Percentiles rank a stretch among this genome's conserved stretches.
phyloP scores from a whole-genome alignment of 371 early-diverging fungal species.

The Lichtheimia hyalospora region DNA sequence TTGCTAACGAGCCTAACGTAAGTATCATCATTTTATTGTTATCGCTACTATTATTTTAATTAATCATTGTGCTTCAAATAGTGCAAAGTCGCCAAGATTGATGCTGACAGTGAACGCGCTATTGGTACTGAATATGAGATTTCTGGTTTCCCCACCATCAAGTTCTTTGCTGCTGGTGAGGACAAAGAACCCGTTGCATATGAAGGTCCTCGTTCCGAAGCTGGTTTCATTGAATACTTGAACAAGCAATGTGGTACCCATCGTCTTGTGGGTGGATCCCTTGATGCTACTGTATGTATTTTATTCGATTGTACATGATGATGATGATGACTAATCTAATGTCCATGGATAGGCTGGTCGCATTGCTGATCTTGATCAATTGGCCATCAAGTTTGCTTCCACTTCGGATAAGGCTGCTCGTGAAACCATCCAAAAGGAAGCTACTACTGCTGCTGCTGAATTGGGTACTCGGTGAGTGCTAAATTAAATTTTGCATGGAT shows the following conservation, averaged over 20 bases:
- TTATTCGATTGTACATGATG: neutral
- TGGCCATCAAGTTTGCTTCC: slow-evolving; percentile 62
- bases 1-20: slow-evolving; percentile 45
- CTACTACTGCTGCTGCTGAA: slow-evolving; percentile 29
- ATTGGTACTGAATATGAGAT: slow-evolving; percentile 65
- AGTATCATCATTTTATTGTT: neutral
- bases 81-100: slow-evolving; percentile 88
- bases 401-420: slow-evolving; percentile 43
- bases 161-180: slow-evolving; percentile 81
- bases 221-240: slow-evolving; percentile 84
- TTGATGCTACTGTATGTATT: slow-evolving; percentile 45
- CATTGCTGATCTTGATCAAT: slow-evolving; percentile 64
- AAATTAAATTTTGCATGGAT: neutral
- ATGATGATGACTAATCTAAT: neutral
- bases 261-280: slow-evolving; percentile 78
- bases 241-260: slow-evolving; percentile 87
- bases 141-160: slow-evolving; percentile 82
- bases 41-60: neutral
- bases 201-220: slow-evolving; percentile 76
- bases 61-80: slow-evolving; percentile 6
- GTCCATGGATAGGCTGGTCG: slow-evolving; percentile 62
- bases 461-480: slow-evolving; percentile 22
- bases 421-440: slow-evolving; percentile 37
- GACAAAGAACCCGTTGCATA: slow-evolving; percentile 71
- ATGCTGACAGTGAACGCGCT: slow-evolving; percentile 70